Evolutionary conservation across 2,329 filamentous ascomycete genomes (phyloP), one percentile per base, ranked within the genome.

Genomic region (Achaetomium macrosporum): DNA sequence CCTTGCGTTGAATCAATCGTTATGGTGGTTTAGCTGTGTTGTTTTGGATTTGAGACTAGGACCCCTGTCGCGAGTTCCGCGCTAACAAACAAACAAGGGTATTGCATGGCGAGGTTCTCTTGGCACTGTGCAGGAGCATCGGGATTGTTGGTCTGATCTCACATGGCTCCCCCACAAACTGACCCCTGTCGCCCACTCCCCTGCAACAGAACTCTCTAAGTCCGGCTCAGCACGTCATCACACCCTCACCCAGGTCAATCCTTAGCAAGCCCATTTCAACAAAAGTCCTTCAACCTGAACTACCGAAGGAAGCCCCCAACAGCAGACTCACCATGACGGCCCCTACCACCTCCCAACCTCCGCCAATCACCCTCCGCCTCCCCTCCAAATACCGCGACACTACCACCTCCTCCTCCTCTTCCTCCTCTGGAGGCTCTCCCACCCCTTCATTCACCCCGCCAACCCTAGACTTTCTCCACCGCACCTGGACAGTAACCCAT

Each of bases 401-500:
- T n/a, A n/a, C n/a, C n/a, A n/a, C n/a, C n/a, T n/a, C n/a, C n/a
- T n/a, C n/a, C n/a, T n/a, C n/a, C n/a, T n/a, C 49, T 46, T 61
- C 53, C 30, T 25, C 25, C 25, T 25, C 25, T 25, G 25, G 7
- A 25, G 25, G 25, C 25, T n/a, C 59, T 51, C 20, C 39, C 37
- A 57, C 64, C 20, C 57, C 35, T n/a, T 30, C 66, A 44, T 72
- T 72, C 65, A 55, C 67, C 13, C 58, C 73, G 1, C 82, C 83
- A 5, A 65, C 78, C 2, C 67, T 82, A 25, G 68, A 76, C 53
- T 87, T 79, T 76, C 78, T 90, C 42, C 69, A 75, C 48, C 75
- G 83, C 55, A 87, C 81, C 54, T 90, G 87, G 87, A 72, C 79
- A 61, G 85, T 90, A 52, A 88, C 85, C 11, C 85, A 90, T 71